phyloP scores from a whole-genome alignment of 805 yeast species.

The Kuraishia piskuri region DNA sequence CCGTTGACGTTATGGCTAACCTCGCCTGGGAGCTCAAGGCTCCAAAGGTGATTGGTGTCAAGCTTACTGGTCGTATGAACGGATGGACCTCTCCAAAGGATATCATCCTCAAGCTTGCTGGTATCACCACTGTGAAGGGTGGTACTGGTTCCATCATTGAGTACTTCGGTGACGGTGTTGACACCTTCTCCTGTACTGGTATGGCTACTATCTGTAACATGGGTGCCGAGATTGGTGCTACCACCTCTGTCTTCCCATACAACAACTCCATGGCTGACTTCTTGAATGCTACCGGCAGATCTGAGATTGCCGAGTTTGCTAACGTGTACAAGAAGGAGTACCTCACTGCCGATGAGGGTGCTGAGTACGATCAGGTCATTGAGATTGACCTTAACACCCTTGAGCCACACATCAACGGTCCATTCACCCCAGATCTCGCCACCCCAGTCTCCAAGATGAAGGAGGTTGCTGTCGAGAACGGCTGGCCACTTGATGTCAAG shows the following conservation, averaged over 20 bases:
- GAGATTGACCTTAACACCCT: conserved; percentile 84
- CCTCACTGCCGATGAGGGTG: conserved; percentile 84
- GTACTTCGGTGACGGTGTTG: conserved; percentile 93
- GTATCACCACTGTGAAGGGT: conserved; percentile 92
- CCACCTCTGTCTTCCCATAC: conserved; percentile 96
- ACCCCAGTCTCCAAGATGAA: conserved; percentile 88
- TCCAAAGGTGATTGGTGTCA: conserved; percentile 91
- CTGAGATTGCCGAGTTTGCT: conserved; percentile 78
- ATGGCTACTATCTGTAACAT: conserved; percentile 99
- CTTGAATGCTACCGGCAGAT: conserved; percentile 80
- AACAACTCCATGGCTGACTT: conserved; percentile 83
- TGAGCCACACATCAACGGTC: conserved; percentile 97
- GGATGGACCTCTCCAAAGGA: conserved; percentile 99
- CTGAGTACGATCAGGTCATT: conserved; percentile 87
- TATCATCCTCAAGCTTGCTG: conserved; percentile 87
- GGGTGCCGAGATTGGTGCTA: conserved; percentile 99
- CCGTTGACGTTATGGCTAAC: conserved; percentile 92
- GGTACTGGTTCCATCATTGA: conserved; percentile 97
- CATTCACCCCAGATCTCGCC: conserved; percentile 96
- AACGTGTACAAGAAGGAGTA: conserved; percentile 50
- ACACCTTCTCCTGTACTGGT: conserved; percentile 91
- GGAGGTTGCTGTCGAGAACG: conserved; percentile 73
- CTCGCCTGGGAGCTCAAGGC: conserved; percentile 98
- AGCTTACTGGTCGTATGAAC: conserved; percentile 81
- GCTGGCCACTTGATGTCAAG: conserved; percentile 88